Evolutionary conservation across 345 rosid genomes (phyloP).

Genomic region (Gossypium bickii): DNA sequence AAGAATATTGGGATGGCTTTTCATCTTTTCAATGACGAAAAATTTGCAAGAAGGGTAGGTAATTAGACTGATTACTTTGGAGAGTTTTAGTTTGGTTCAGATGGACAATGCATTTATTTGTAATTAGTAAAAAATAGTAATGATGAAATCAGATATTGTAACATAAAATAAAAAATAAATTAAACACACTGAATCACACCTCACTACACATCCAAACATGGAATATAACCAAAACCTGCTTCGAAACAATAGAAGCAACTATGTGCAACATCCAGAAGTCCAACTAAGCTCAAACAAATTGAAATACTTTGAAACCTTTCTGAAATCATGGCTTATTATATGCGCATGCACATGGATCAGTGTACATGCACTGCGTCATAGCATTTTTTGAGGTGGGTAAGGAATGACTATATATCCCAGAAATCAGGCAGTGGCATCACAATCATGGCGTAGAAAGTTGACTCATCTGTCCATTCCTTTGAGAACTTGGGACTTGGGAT

Average conservation of each 20-base stretch:
- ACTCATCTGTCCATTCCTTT: not conserved
- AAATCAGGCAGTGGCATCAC: not conserved
- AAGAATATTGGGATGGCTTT: too few species aligned
- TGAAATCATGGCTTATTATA: not conserved
- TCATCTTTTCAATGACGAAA: too few species aligned
- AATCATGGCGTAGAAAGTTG: conserved; percentile 6
- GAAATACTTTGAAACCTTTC: not conserved
- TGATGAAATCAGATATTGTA: too few species aligned
- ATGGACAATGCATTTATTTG: accelerated
- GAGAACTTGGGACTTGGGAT: not conserved
- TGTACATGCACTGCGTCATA: not conserved
- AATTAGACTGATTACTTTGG: too few species aligned
- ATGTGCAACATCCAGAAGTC: not conserved
- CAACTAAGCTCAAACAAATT: not conserved
- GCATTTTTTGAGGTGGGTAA: not conserved
- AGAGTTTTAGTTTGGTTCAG: too few species aligned
- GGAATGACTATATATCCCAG: not conserved
- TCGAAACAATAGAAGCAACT: not conserved
- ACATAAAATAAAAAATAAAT: too few species aligned
- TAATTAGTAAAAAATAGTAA: accelerated
- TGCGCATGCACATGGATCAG: not conserved
- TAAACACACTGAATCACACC: accelerated
- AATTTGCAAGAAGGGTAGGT: too few species aligned
- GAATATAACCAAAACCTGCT: not conserved
- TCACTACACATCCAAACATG: too few species aligned